Evolutionary conservation across 805 yeast species (phyloP).

Genomic region (Lipomyces anomalus): DNA sequence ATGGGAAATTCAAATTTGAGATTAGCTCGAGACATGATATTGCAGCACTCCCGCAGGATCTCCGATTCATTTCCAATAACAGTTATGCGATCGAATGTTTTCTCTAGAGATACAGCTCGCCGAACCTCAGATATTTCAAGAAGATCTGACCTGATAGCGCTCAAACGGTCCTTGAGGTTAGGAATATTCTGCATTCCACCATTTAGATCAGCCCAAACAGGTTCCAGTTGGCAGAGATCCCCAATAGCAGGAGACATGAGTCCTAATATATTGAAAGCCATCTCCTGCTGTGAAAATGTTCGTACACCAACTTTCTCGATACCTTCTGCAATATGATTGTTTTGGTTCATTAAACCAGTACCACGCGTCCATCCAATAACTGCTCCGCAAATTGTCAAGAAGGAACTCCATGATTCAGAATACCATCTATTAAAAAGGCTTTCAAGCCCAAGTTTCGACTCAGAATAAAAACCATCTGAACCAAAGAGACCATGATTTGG

Average conservation of each 20-base stretch:
- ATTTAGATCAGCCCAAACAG: constrained; percentile 94
- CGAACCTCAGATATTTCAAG: constrained; percentile 80
- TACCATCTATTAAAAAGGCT: constrained; percentile 97
- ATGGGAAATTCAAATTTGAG: constrained; percentile 88
- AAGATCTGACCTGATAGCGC: constrained; percentile 63
- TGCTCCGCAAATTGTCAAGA: constrained; percentile 95
- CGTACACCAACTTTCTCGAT: constrained; percentile 92
- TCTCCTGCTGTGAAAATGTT: constrained; percentile 95
- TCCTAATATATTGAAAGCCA: constrained; percentile 97
- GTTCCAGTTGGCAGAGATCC: constrained; percentile 79
- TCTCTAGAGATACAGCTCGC: constrained; percentile 89
- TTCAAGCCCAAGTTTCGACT: constrained; percentile 89
- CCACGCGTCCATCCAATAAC: constrained; percentile 99
- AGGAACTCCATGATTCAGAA: constrained; percentile 92
- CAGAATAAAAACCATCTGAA: constrained; percentile 94
- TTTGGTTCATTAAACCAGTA: constrained; percentile 95
- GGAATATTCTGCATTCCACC: constrained; percentile 95
- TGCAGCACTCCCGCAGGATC: constrained; percentile 68
- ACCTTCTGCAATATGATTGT: constrained; percentile 95
- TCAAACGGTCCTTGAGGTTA: constrained; percentile 81
- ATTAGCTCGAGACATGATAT: constrained; percentile 87
- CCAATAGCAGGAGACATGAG: constrained; percentile 78
- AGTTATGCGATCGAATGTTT: constrained; percentile 76
- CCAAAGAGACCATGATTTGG: constrained; percentile 99
- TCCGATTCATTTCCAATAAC: constrained; percentile 83